Evolutionary conservation across 176 grass and related monocot species (phyloP).

Genomic region (Musa schizocarpa): DNA sequence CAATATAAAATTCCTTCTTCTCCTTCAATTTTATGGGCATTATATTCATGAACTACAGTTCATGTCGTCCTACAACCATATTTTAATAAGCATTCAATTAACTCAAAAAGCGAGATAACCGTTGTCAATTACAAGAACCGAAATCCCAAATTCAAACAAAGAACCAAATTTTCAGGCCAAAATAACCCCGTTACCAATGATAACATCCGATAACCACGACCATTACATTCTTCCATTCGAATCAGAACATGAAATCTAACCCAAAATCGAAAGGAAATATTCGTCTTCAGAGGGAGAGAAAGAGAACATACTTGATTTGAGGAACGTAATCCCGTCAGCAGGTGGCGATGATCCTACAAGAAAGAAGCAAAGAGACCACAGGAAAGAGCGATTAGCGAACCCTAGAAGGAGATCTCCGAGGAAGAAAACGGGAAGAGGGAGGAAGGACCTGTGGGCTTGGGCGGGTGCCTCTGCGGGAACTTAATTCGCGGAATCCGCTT

Average conservation of each 20-base stretch:
- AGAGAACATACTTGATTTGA: conserved; percentile 32
- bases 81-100: too few species aligned
- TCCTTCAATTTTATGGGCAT: too few species aligned
- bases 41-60: too few species aligned
- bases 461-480: conserved; percentile 43
- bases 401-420: neutral
- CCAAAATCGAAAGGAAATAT: neutral
- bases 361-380: neutral
- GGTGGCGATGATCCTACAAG: conserved; percentile 24
- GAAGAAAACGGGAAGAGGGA: neutral
- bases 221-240: too few species aligned
- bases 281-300: neutral
- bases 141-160: too few species aligned
- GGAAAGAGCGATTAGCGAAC: neutral
- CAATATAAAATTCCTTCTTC: too few species aligned
- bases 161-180: too few species aligned
- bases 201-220: neutral
- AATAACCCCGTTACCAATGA: too few species aligned
- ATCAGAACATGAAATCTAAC: neutral
- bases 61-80: too few species aligned
- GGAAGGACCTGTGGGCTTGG: conserved; percentile 35
- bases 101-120: too few species aligned
- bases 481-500: conserved; percentile 57
- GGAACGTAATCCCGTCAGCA: conserved; percentile 38
- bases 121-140: too few species aligned